Evolutionary conservation across 768 basidiomycete genomes (phyloP).

Genomic region (Pleurotus tuoliensis): DNA sequence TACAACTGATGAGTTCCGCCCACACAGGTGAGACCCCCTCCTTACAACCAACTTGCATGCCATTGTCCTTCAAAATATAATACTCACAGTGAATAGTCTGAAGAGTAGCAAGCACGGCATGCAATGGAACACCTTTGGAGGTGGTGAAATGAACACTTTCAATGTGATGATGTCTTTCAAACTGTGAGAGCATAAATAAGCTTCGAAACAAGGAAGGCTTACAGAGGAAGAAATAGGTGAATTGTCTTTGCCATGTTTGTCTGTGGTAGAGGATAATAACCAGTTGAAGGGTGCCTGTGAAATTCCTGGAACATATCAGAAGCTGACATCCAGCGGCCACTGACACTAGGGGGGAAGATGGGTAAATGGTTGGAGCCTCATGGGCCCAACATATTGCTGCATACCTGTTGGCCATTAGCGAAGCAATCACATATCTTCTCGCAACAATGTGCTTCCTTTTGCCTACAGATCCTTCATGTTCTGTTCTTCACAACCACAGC

Average conservation of each 20-base stretch:
- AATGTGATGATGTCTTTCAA: conserved; percentile 63
- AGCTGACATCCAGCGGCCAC: conserved; percentile 65
- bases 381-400: too few species aligned
- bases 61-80: conserved; percentile 68
- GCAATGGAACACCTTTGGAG: conserved; percentile 38
- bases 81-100: conserved; percentile 71
- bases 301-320: conserved; percentile 72
- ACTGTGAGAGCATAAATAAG: neutral
- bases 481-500: conserved; percentile 51
- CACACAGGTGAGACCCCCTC: conserved; percentile 64
- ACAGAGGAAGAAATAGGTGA: conserved; percentile 67
- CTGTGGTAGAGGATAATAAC: conserved; percentile 8
- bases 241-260: conserved; percentile 24
- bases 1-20: too few species aligned
- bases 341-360: too few species aligned
- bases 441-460: conserved; percentile 45
- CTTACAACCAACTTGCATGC: conserved; percentile 73
- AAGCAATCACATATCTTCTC: conserved; percentile 61
- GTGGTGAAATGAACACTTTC: conserved; percentile 70
- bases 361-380: too few species aligned
- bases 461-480: conserved; percentile 38
- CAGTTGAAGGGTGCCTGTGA: conserved; percentile 38
- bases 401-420: conserved; percentile 76
- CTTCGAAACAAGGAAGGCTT: conserved; percentile 16
- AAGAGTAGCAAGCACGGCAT: conserved; percentile 61